Conservation (phyloP, 805 yeast genomes). For the Kodamaea leandrae region DNA sequence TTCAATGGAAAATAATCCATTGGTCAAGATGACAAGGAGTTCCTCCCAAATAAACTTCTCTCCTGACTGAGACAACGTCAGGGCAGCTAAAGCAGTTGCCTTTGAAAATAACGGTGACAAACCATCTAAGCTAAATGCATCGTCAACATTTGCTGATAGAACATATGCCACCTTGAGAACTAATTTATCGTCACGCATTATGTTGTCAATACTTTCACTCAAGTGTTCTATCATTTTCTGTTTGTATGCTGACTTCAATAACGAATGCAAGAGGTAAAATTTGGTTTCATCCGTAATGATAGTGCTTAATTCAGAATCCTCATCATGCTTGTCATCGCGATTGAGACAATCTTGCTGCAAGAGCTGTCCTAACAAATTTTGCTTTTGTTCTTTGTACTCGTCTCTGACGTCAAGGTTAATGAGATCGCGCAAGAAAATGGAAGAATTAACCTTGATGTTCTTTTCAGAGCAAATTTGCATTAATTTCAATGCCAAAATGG, state of each 20-base stretch:
- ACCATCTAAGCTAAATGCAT: background rate
- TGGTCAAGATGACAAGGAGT: constrained; percentile 18
- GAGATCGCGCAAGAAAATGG: background rate
- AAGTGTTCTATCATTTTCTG: background rate
- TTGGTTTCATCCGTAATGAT: constrained; percentile 1
- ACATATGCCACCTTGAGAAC: too few species aligned
- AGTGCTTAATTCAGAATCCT: background rate
- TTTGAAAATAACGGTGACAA: constrained; percentile 11
- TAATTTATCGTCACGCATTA: background rate
- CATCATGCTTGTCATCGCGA: background rate
- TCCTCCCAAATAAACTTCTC: constrained; percentile 15
- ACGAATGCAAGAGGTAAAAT: constrained; percentile 5
- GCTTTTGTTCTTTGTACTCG: background rate
- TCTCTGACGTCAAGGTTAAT: background rate
- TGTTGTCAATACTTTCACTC: background rate
- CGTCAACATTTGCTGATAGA: background rate
- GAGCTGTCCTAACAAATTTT: background rate
- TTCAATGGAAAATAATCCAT: constrained; percentile 11
- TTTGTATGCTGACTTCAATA: background rate
- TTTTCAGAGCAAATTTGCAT: constrained; percentile 3
- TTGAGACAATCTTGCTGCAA: background rate
- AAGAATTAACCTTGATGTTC: background rate
- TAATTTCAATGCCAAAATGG: constrained; percentile 1
- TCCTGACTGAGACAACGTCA: constrained; percentile 5
- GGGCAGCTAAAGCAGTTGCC: constrained; percentile 15